Base-by-base conservation (phyloP, 768 basidiomycete genomes). In the Tylopilus intermedius region DNA sequence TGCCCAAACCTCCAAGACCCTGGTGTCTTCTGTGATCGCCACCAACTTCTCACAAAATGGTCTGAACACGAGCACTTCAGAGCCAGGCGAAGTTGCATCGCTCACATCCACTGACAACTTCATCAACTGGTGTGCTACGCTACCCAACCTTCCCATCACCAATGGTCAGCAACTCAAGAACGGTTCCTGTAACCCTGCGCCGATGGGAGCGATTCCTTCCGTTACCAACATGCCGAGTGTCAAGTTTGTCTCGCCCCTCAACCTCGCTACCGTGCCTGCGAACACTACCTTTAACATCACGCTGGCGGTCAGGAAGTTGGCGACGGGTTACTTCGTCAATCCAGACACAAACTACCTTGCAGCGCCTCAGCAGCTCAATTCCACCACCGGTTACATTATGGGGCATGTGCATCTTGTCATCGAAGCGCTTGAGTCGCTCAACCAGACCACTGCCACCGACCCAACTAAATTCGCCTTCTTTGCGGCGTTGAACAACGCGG, bases 91-190 rank as follows among this genome's bases (percentile, higher is more conserved):
- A 66, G 75, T 76, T 22, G 71, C 81, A 13, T 84, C 82, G 6
- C 67, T 81, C 7, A 83, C 79, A 0, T 83, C 83, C n/a, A 67
- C 66, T 43, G 84, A 88, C 72, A 88, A 88, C 74, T 89, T 84
- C 66, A 85, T 86, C 70, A 84, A 85, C 71, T 83, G 73, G 65
- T 86, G 85, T 59, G 66, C 72, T 7, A 78, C 76, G 14, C 61
- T 74, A 4, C 62, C 75, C 4, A 59, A 74, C 47, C 65, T 77
- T 45, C 77, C 83, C 3, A 72, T 85, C 53, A 86, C 86, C 41
- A 79, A 83, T 58, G 83, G 84, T n/a, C 49, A 73, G 58, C 83
- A 81, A 60, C 62, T 79, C 62, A 67, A 60, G 53, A 64, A 61
- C 7, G 79, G 79, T 8, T 81, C 80, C 22, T 83, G 83, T 65